Conservation (phyloP, 139 green algal genomes). For the Closterium sp. region DNA sequence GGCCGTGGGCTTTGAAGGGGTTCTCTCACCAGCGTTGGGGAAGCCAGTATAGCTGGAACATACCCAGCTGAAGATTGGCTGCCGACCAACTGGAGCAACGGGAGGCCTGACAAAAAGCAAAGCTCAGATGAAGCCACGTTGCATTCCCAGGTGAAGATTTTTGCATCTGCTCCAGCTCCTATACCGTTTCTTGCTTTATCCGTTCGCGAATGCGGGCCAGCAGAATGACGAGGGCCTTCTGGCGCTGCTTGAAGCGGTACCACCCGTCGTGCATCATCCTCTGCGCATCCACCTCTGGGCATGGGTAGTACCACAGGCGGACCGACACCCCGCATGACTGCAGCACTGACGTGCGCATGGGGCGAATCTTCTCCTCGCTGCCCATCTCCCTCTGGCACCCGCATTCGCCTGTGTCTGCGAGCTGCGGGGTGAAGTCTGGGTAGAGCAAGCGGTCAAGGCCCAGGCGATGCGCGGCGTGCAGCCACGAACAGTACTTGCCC, state of each 20-base stretch:
- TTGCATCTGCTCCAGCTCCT: background rate
- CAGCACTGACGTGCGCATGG: background rate
- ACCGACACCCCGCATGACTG: background rate
- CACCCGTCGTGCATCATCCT: background rate
- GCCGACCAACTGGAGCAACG: too few relatives aligned
- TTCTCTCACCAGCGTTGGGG: too few relatives aligned
- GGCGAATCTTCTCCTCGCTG: background rate
- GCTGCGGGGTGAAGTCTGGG: background rate
- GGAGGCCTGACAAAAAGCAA: too few relatives aligned
- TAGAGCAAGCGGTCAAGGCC: background rate
- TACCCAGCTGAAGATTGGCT: too few relatives aligned
- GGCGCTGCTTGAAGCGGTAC: background rate
- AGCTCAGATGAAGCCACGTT: too few relatives aligned
- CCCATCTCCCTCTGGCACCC: conserved; percentile 17
- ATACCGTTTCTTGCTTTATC: background rate
- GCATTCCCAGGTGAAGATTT: too few relatives aligned
- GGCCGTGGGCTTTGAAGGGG: too few relatives aligned
- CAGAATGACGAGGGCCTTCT: background rate
- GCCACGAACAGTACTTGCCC: background rate
- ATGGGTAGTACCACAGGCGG: conserved; percentile 16
- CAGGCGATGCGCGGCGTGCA: background rate
- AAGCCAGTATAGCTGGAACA: too few relatives aligned
- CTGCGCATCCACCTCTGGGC: background rate
- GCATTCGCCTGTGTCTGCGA: conserved; percentile 9
- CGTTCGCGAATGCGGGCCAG: background rate